Conservation (phyloP, 352 stramenopile species). For the Aphanomyces astaci region DNA sequence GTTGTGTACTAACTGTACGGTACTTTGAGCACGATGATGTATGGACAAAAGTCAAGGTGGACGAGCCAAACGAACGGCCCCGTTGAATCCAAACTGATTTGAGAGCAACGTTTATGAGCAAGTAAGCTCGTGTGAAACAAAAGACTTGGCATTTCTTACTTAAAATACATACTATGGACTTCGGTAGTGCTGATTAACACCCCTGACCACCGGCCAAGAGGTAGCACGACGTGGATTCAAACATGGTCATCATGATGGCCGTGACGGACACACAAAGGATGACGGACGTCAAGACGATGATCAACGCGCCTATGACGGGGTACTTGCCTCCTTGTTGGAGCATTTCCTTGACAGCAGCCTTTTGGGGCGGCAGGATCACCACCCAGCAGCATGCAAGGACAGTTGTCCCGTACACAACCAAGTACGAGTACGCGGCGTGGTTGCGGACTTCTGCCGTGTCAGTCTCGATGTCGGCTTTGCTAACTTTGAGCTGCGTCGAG, state of each 20-base stretch:
- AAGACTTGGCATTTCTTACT: too few species aligned
- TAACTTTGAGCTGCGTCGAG: background rate
- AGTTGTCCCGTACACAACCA: slow-evolving; percentile 21
- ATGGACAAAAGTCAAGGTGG: too few species aligned
- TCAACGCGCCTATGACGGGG: background rate
- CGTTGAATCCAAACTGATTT: too few species aligned
- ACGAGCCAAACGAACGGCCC: too few species aligned
- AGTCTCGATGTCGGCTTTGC: background rate
- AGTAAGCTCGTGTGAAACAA: too few species aligned
- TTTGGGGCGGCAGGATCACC: background rate
- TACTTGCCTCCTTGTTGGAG: background rate
- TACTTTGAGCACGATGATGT: too few species aligned
- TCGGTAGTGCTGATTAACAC: background rate
- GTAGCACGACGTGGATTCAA: background rate
- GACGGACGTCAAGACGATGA: background rate
- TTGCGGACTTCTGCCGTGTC: slow-evolving; percentile 17
- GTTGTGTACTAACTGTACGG: too few species aligned
- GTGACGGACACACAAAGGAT: slow-evolving; percentile 8
- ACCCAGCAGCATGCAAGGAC: background rate
- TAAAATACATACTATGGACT: background rate
- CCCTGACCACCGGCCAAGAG: slow-evolving; percentile 10
- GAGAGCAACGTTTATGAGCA: too few species aligned
- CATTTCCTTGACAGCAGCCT: background rate
- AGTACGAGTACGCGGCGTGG: slow-evolving; percentile 31
- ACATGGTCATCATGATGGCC: slow-evolving; percentile 10